Percentiles rank a stretch among this genome's conserved stretches.
These are phyloP conservation scores for Brassica carinata DNA, from an alignment of 345 rosid species.

Conservation along the genomic window DNA sequence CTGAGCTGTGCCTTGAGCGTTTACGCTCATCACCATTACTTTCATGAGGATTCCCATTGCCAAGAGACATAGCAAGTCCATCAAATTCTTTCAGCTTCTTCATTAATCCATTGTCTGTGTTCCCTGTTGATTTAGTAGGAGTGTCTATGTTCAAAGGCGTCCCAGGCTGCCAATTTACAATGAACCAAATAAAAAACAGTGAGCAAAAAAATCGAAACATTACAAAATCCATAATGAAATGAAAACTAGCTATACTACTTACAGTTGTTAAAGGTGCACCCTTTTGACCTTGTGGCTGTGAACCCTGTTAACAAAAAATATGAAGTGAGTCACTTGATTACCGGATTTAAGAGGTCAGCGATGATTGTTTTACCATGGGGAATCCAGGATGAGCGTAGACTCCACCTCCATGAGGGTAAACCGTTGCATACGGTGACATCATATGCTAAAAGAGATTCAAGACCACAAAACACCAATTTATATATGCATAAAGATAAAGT, in stretches of 20 bases:
- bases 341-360: not conserved
- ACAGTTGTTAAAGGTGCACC: slow-evolving; percentile 49
- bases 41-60: slow-evolving; percentile 47
- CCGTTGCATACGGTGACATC: slow-evolving; percentile 84
- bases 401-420: slow-evolving; percentile 84
- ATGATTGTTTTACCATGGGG: slow-evolving; percentile 55
- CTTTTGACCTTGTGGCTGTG: slow-evolving; percentile 56
- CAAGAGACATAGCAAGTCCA: slow-evolving; percentile 85
- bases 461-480: not conserved
- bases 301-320: slow-evolving; percentile 39
- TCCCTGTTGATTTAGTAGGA: slow-evolving; percentile 68
- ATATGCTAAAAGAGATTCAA: slow-evolving; percentile 58
- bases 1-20: slow-evolving; percentile 59
- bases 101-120: slow-evolving; percentile 63
- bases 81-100: slow-evolving; percentile 86
- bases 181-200: not conserved
- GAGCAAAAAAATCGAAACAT: not conserved
- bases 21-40: slow-evolving; percentile 48
- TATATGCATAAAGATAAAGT: not conserved
- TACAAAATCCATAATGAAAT: not conserved
- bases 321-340: not conserved
- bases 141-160: slow-evolving; percentile 52
- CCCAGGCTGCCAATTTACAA: slow-evolving; percentile 42
- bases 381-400: slow-evolving; percentile 87
- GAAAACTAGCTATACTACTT: slow-evolving; percentile 37